A percentile compares a stretch with the other conserved stretches of the same genome.
These are phyloP conservation scores for Talaromyces piceae DNA, from an alignment of 2,329 filamentous ascomycete species.

Conservation along the genomic window DNA sequence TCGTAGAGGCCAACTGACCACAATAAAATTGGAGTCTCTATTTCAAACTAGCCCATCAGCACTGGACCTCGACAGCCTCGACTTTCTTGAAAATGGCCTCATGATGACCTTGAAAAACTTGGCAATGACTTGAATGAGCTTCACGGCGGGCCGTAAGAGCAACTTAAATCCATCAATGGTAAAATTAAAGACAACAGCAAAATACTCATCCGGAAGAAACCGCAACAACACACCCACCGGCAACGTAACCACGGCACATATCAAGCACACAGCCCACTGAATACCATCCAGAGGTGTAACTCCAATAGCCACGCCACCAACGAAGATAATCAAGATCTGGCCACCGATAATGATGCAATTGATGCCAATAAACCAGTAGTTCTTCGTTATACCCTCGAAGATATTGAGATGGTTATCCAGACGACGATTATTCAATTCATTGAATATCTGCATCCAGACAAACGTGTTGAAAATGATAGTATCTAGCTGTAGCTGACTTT, in stretches of 20 bases:
- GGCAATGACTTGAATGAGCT: constrained; percentile 21
- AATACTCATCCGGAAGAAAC: constrained; percentile 62
- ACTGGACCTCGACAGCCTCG: too few relatives aligned
- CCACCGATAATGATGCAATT: constrained; percentile 80
- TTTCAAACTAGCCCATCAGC: too few relatives aligned
- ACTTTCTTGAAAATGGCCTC: too few relatives aligned
- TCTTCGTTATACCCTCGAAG: constrained; percentile 76
- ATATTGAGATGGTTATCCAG: constrained; percentile 95
- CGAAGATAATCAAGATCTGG: constrained; percentile 81
- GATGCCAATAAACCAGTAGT: constrained; percentile 84
- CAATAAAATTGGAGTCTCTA: too few relatives aligned
- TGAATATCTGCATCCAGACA: constrained; percentile 99
- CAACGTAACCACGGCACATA: constrained; percentile 77
- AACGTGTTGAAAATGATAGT: constrained; percentile 97
- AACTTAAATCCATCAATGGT: constrained; percentile 48
- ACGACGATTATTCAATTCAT: constrained; percentile 93
- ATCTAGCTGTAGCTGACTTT: constrained; percentile 47
- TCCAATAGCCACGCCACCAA: constrained; percentile 74
- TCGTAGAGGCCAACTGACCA: too few relatives aligned
- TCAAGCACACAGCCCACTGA: constrained; percentile 82
- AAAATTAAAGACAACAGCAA: constrained; percentile 39
- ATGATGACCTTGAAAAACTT: constrained; percentile 23
- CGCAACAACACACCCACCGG: constrained; percentile 76
- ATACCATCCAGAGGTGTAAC: constrained; percentile 60
- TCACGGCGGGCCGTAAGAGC: constrained; percentile 38